Evolutionary conservation across 2,329 filamentous ascomycete genomes (phyloP), one percentile per base, ranked within the genome.

Genomic region (Fusarium graminum): DNA sequence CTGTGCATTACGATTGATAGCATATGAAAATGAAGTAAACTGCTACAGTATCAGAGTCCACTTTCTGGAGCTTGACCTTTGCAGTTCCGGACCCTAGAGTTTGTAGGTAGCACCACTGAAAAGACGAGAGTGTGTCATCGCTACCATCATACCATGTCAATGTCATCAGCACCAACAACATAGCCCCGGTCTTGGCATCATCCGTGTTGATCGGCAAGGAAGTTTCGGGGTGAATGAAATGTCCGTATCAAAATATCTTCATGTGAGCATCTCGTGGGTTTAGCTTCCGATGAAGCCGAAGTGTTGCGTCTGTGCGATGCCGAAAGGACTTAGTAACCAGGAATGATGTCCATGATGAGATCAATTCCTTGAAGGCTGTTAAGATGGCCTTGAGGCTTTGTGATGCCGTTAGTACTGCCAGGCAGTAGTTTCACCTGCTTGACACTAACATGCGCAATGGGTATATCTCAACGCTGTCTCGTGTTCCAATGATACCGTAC

Each of bases 251-350:
- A 38, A 57, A 28, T 36, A 46, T 38, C 30, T 17, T 4, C 57
- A n/a, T 32, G 26, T 17, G 16, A 5, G 14, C 14, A 6, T 42
- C 56, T 47, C 4, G 13, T 25, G 57, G 47, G 8, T 39, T 39
- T 32, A 19, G 17, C 22, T 62, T 39, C 59, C 57, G 59, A 46
- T 39, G 57, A 42, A 62, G 59, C 59, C 59, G 59, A 62, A 38
- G 19, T 9, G 22, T 47, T 8, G 8, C 16, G 16, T 22, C 17
- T 17, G 19, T 41, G 26, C 30, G 36, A 38, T 16, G 5, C 22
- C 14, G 39, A 12, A 39, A 16, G 11, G 40, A 40, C 19, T 22
- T 22, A 22, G 6, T 6, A 22, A 22, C 22, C 22, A 22, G 6
- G 22, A 22, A 22, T 22, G 4, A 22, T 22, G 6, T 22, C 22